Evolutionary conservation across 345 rosid genomes (phyloP).

Genomic region (Salix viminalis): DNA sequence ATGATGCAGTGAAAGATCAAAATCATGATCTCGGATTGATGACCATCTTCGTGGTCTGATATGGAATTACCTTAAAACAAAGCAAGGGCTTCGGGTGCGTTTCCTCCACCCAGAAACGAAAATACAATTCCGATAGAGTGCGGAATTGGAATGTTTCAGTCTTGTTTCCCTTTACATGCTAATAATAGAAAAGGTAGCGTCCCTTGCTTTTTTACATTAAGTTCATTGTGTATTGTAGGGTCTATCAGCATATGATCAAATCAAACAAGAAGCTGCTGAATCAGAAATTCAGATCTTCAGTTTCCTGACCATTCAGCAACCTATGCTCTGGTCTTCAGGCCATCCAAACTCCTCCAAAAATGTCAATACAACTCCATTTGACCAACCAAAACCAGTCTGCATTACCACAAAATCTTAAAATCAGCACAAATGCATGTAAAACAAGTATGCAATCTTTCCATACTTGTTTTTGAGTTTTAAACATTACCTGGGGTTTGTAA

Average conservation of each 20-base stretch:
- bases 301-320: constrained; percentile 20
- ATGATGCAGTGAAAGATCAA: not conserved
- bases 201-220: no score
- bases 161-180: no score
- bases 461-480: not conserved
- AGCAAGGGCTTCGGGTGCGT: no score
- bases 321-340: constrained; percentile 51
- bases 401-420: constrained; percentile 1
- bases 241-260: not conserved
- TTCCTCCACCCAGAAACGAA: no score
- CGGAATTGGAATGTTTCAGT: no score
- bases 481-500: constrained; percentile 57
- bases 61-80: no score
- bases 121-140: no score
- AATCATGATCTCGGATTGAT: not conserved
- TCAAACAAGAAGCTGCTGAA: not conserved
- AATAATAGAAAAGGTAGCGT: no score
- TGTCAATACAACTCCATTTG: constrained; percentile 82
- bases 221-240: not conserved
- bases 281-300: not conserved
- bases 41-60: not conserved
- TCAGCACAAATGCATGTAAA: not conserved
- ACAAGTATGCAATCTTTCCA: not conserved
- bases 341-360: constrained; percentile 95
- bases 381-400: constrained; percentile 97